Evolutionary conservation across 1,284 basidiomycete species (phyloP), one percentile per base, ranked within the genome.

Genomic region (Heterobasidion irregulare): DNA sequence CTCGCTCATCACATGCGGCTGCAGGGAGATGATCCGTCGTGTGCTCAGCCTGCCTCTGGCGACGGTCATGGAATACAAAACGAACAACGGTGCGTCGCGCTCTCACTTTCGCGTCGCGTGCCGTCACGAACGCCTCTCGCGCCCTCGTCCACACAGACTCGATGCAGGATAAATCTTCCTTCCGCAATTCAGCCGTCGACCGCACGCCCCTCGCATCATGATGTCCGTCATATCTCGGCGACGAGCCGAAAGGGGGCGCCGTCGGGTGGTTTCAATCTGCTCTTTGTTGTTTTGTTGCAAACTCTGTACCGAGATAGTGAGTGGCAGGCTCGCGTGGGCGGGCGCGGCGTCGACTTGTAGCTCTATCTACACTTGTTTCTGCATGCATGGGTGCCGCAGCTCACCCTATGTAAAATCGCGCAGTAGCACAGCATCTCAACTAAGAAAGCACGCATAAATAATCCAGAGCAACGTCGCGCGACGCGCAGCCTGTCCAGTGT

Each of bases 1-100:
- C 44, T 26, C 5, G 2, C 35, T 10, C 3, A 56, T 36, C 34
- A 41, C 54, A 50, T 49, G 53, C 50, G n/a, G 45, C 36, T 45
- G 32, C 60, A 91, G 89, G 68, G 86, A 90, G 62, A 83, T 80
- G 0, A 78, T 92, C 58, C 77, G 82, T 52, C 71, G 70, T 65
- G 83, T 84, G 13, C 72, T 92, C 47, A 81, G 84, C 67, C 73
- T 92, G 18, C 80, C 87, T n/a, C 62, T 78, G 2, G 75, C 78
- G 16, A 89, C 86, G 0, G 76, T 85, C 58, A 85, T 92, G 84
- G 89, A 92, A 66, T 92, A 91, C 66, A 92, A 92, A 70, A 85
- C 86, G 8, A 91, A 92, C 69, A 91, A 88, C 61, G 89, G 89
- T 86, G 59, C 53, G 77, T 61, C 52, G 7, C 43, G 1, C 33